Base-by-base conservation (phyloP, 371 early-diverging fungal species). In the Rhizopus stolonifer region DNA sequence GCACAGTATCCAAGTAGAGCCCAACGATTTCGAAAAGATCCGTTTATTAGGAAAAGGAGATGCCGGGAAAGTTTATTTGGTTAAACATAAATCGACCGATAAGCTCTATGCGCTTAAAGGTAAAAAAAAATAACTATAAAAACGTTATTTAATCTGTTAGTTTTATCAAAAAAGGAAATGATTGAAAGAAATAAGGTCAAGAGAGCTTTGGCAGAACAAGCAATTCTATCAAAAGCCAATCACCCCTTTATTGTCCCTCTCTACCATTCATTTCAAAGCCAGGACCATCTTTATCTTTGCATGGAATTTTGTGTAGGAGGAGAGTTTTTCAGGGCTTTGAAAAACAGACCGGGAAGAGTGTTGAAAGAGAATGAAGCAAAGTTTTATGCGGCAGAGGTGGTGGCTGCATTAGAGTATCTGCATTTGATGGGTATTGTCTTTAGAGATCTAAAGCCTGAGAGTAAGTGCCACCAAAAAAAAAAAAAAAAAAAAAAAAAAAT, bases 251-350 rank as follows among this genome's bases (percentile, higher is more conserved):
- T 99, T 65, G 94, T 98, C 22, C 92, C 98, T 15, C 79, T 99
- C 43, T 94, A 94, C 72, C 94, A 95, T 79, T 90, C 91, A 1
- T 98, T 99, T 70, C 96, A 98, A 71, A 91, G 91, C 46, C 88
- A 93, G 56, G 90, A 93, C 49, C 84, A 95, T 60, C 72, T 99
- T 21, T 98, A 94, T 68, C 88, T 99, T 61, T 89, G 96, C 52
- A 95, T 97, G 93, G 99, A 99, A 60, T 99, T 97, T 75, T 97
- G 99, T 56, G 80, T 89, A 57, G 99, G 99, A 45, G 99, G 99
- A 38, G 99, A 99, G 71, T 96, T 95, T 66, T 95, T 93, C 67
- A 67, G 92, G 72, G 84, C 85, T 6, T 68, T 95, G 32, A 95
- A 94, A 71, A 67, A 70, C 51, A 74, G 88, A 13, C 91, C 92